Percentiles rank a stretch among this genome's conserved stretches.
Evolutionary conservation across 257 asterid species (phyloP).

Genomic region (Anisodus acutangulus): DNA sequence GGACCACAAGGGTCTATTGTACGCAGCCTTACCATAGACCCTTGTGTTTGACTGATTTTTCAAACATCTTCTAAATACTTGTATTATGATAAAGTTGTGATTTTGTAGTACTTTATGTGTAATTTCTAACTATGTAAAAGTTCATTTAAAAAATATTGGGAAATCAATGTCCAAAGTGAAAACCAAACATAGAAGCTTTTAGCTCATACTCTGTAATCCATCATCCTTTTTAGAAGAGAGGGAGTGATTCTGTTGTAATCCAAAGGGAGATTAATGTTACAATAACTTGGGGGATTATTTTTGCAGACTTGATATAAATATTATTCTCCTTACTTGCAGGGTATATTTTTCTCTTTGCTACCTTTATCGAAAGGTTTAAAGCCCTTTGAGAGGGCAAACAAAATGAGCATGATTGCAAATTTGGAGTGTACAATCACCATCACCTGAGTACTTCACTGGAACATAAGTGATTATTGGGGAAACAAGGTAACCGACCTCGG

Average conservation of each 20-base stretch:
- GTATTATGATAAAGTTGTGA: neutral
- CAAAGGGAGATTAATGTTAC: neutral
- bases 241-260: neutral
- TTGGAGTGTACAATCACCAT: conserved; percentile 20
- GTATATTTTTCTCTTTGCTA: neutral
- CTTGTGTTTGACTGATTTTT: neutral
- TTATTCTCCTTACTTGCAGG: conserved; percentile 11
- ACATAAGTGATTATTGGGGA: conserved; percentile 6
- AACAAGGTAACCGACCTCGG: neutral
- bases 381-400: neutral
- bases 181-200: neutral
- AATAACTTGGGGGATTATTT: neutral
- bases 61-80: neutral
- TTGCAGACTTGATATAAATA: neutral
- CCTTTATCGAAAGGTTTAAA: neutral
- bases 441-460: conserved; percentile 27
- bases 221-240: neutral
- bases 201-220: neutral
- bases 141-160: neutral
- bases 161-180: neutral
- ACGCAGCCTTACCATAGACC: no score
- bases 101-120: neutral
- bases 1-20: no score
- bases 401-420: conserved; percentile 14
- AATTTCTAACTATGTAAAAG: neutral